Evolutionary conservation across 495 filamentous ascomycete species (phyloP).

Genomic region (Annulohypoxylon stygium): DNA sequence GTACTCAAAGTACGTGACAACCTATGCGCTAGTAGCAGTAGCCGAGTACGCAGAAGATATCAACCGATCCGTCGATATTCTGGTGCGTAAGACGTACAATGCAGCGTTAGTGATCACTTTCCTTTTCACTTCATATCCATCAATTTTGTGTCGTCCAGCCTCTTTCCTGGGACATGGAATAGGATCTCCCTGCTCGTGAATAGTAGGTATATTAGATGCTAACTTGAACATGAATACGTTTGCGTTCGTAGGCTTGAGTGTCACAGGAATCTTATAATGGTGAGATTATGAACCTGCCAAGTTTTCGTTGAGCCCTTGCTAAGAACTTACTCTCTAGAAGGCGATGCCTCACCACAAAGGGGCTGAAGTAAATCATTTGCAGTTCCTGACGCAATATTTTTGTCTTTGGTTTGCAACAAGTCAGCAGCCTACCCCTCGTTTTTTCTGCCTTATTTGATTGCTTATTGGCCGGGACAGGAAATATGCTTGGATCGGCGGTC

Average conservation of each 20-base stretch:
- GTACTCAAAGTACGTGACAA: conserved; percentile 52
- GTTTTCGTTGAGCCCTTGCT: conserved; percentile 10
- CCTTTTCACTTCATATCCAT: no score
- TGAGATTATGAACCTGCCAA: conserved; percentile 14
- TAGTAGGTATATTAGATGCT: conserved; percentile 2
- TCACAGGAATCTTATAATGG: conserved; percentile 10
- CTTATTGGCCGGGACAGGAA: conserved; percentile 43
- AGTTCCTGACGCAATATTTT: conserved; percentile 51
- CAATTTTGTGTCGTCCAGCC: not conserved
- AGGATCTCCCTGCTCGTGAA: not conserved
- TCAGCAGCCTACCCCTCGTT: conserved; percentile 40
- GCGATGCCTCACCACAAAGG: conserved; percentile 33
- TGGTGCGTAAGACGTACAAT: conserved; percentile 41
- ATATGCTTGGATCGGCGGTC: conserved; percentile 55
- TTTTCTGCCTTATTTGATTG: not conserved
- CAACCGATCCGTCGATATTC: conserved; percentile 10
- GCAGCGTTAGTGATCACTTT: conserved; percentile 34
- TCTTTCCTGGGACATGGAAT: not conserved
- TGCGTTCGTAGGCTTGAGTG: conserved; percentile 18
- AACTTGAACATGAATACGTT: not conserved
- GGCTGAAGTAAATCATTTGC: conserved; percentile 35
- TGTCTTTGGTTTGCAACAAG: conserved; percentile 59
- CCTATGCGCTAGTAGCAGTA: conserved; percentile 44
- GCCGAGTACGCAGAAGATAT: conserved; percentile 25
- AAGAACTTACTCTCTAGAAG: conserved; percentile 5